Evolutionary conservation across 352 stramenopile genomes (phyloP).

Genomic region (Globisporangium megalacanthum): DNA sequence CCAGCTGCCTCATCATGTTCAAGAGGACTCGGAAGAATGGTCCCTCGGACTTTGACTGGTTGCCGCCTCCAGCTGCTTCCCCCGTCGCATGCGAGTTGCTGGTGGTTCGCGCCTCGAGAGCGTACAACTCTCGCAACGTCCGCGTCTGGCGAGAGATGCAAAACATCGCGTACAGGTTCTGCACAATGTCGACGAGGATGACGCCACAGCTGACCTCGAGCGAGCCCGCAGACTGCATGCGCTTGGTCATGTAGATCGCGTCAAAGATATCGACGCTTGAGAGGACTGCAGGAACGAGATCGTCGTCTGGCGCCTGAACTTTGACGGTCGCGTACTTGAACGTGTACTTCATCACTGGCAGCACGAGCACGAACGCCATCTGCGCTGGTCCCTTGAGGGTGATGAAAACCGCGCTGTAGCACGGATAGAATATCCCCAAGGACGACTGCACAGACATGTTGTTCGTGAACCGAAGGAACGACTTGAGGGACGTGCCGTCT

Average conservation of each 20-base stretch:
- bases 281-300: neutral
- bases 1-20: neutral
- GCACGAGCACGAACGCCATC: constrained; percentile 5
- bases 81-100: too few relatives aligned
- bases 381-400: neutral
- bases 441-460: neutral
- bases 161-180: neutral
- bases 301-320: neutral
- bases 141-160: neutral
- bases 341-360: constrained; percentile 1
- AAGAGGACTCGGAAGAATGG: neutral
- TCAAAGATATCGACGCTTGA: constrained; percentile 23
- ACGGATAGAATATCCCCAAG: neutral
- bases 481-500: neutral
- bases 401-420: constrained; percentile 2
- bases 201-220: neutral
- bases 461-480: neutral
- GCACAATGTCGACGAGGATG: neutral
- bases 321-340: neutral
- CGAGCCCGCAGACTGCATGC: constrained; percentile 4
- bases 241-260: constrained; percentile 24
- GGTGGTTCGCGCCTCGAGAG: neutral
- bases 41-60: too few relatives aligned
- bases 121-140: neutral
- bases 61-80: neutral